Evolutionary conservation across 805 yeast species (phyloP).

Genomic region (Cyberlindnera samutprakarnensis): DNA sequence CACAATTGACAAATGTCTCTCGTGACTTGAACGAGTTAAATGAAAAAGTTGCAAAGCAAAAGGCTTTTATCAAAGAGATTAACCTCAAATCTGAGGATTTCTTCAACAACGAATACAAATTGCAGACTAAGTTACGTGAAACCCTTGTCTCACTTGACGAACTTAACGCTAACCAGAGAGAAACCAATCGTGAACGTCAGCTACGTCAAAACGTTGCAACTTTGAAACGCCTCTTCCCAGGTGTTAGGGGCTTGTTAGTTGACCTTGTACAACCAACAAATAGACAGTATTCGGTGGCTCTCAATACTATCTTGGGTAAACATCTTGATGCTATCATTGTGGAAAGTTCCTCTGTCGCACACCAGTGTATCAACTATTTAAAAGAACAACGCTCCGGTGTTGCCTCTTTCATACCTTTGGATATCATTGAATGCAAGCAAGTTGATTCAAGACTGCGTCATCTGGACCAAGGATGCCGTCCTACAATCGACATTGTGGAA

Average conservation of each 20-base stretch:
- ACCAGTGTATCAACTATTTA: constrained; percentile 68
- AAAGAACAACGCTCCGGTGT: constrained; percentile 81
- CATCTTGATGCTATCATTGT: constrained; percentile 81
- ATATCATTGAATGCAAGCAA: constrained; percentile 55
- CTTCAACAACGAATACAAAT: constrained; percentile 43
- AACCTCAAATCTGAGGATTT: constrained; percentile 33
- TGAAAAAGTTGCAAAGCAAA: constrained; percentile 30
- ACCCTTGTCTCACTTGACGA: constrained; percentile 59
- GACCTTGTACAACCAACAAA: constrained; percentile 77
- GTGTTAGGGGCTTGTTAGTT: constrained; percentile 74
- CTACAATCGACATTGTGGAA: constrained; percentile 68
- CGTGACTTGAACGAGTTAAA: constrained; percentile 24
- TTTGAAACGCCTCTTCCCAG: constrained; percentile 69
- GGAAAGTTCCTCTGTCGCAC: constrained; percentile 59
- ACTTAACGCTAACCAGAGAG: constrained; percentile 68
- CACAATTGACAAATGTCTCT: constrained; percentile 16
- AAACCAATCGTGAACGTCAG: constrained; percentile 59
- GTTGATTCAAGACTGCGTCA: constrained; percentile 49
- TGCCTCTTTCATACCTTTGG: constrained; percentile 84
- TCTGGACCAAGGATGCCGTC: constrained; percentile 46
- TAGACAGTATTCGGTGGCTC: constrained; percentile 63
- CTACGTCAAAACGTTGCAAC: constrained; percentile 66
- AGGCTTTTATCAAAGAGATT: constrained; percentile 30
- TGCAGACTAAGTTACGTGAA: constrained; percentile 58
- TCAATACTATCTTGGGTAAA: constrained; percentile 71